phyloP scores from a whole-genome alignment of 129 eudicot genomes.

The Flaveria sonorensis region DNA sequence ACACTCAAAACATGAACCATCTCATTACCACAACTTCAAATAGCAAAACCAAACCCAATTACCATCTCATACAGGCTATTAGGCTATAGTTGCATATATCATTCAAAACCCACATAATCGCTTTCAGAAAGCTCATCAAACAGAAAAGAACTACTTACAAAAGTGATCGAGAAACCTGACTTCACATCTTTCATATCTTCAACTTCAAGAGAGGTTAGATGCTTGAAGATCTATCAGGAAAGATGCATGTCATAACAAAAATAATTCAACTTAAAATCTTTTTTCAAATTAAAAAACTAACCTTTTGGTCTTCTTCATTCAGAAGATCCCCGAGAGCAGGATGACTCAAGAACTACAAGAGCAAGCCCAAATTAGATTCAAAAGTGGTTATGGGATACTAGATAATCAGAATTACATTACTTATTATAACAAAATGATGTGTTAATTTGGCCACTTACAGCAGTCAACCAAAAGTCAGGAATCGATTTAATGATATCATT shows the following conservation, averaged over 20 bases:
- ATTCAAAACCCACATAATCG: not conserved
- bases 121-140: not conserved
- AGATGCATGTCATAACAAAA: not conserved
- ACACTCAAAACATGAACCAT: not conserved
- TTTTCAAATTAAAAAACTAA: conserved; percentile 30
- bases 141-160: conserved; percentile 52
- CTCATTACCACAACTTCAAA: not conserved
- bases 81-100: not conserved
- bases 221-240: conserved; percentile 71
- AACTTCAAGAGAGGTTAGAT: conserved; percentile 73
- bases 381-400: not conserved
- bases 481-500: conserved; percentile 63
- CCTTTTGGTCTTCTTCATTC: conserved; percentile 87
- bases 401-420: not conserved
- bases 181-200: conserved; percentile 90
- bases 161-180: conserved; percentile 78
- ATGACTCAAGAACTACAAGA: conserved; percentile 83
- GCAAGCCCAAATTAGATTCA: not conserved
- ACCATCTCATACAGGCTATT: not conserved
- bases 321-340: conserved; percentile 75
- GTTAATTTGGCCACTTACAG: conserved; percentile 51
- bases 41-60: not conserved
- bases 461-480: conserved; percentile 94
- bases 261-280: not conserved
- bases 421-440: not conserved